phyloP scores from a whole-genome alignment of 495 filamentous ascomycete genomes.

The Hyaloscypha bicolor region DNA sequence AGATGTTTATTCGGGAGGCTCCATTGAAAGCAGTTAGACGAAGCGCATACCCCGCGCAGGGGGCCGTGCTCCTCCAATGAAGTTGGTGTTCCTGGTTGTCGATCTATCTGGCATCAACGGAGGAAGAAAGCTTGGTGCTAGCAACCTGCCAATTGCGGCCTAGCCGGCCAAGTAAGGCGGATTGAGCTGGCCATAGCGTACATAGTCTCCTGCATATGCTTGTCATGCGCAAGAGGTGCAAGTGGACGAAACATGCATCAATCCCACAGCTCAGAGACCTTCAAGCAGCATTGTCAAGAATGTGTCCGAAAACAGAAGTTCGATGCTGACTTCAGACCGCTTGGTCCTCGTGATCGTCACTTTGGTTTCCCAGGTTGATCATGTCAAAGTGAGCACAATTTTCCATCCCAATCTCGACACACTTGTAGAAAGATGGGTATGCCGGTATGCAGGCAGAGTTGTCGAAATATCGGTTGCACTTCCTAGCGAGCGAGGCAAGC shows the following conservation, averaged over 20 bases:
- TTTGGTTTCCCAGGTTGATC: neutral
- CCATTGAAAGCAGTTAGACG: neutral
- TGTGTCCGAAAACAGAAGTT: no score
- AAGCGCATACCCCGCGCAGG: neutral
- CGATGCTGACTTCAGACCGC: neutral
- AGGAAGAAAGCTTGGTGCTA: neutral
- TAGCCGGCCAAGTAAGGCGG: neutral
- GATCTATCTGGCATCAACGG: slow-evolving; percentile 1
- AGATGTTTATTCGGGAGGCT: neutral
- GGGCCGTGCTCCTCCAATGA: neutral
- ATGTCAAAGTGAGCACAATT: neutral
- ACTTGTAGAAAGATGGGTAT: neutral
- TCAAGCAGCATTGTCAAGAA: no score
- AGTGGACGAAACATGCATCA: no score
- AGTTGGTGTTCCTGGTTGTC: neutral
- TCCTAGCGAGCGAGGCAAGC: neutral
- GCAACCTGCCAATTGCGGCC: neutral
- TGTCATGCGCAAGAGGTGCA: neutral
- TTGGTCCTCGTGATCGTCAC: neutral
- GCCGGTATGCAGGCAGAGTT: neutral
- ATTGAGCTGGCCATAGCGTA: neutral
- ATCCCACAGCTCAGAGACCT: no score
- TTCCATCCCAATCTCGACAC: neutral
- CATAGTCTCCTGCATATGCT: neutral
- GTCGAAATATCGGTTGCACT: neutral